phyloP scores from a whole-genome alignment of 768 basidiomycete genomes.

The Phaeolepiota aurea region DNA sequence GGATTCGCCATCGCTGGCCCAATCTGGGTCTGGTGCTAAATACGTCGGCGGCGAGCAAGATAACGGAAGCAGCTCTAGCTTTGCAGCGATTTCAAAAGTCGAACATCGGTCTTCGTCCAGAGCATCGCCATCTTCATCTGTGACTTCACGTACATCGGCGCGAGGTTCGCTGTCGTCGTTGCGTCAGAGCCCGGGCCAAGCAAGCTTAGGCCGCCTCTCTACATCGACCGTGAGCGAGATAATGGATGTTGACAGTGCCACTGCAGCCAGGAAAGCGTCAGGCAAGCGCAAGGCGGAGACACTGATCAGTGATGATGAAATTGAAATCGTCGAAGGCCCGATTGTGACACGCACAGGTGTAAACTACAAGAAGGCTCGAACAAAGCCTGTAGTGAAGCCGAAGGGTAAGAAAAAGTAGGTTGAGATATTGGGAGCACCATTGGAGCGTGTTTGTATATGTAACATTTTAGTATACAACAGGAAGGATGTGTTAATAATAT shows the following conservation, averaged over 20 bases:
- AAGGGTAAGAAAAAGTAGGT: conserved; percentile 32
- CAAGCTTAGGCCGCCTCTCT: conserved; percentile 29
- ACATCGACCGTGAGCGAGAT: conserved; percentile 34
- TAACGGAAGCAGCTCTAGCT: conserved; percentile 8
- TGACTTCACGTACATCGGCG: conserved; percentile 33
- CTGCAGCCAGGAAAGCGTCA: conserved; percentile 14
- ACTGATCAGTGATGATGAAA: conserved; percentile 42
- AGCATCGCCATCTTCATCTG: conserved; percentile 35
- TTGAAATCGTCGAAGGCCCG: conserved; percentile 44
- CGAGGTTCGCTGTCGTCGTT: conserved; percentile 44
- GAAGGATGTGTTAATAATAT: background rate
- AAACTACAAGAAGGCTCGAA: conserved; percentile 23
- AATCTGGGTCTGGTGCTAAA: conserved; percentile 3
- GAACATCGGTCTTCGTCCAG: conserved; percentile 19
- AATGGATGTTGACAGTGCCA: conserved; percentile 31
- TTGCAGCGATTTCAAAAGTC: conserved; percentile 7
- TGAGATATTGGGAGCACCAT: no score
- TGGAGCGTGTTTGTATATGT: no score
- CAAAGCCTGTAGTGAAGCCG: conserved; percentile 26
- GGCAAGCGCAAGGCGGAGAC: conserved; percentile 44
- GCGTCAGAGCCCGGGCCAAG: conserved; percentile 43
- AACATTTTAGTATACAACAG: background rate
- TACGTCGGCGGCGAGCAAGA: conserved; percentile 14
- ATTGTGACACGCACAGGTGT: conserved; percentile 11
- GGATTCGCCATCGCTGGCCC: background rate